These are phyloP conservation scores for Macadamia tetraphylla DNA, from an alignment of 164 flowering plant species.

Conservation along the genomic window DNA sequence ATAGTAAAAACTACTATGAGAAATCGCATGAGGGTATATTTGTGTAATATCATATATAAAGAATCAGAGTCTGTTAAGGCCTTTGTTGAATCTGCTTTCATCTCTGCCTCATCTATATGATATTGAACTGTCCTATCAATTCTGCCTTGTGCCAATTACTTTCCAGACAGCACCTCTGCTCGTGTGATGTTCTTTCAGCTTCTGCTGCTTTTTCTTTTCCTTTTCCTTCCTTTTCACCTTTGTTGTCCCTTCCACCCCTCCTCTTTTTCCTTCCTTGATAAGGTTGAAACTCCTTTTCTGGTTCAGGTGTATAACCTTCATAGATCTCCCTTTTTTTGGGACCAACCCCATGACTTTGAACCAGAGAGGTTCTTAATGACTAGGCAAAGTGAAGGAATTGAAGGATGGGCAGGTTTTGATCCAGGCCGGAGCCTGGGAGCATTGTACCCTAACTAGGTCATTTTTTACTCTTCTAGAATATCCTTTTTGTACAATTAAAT, in stretches of 20 bases:
- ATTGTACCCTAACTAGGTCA: slow-evolving; percentile 90
- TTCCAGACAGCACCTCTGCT: too few species aligned
- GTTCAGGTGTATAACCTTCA: slow-evolving; percentile 89
- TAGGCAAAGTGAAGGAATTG: slow-evolving; percentile 45
- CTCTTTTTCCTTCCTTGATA: too few species aligned
- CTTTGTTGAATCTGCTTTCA: too few species aligned
- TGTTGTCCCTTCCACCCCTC: too few species aligned
- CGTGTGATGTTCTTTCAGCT: neutral
- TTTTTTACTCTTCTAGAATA: neutral
- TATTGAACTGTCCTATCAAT: too few species aligned
- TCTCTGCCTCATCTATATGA: too few species aligned
- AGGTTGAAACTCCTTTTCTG: neutral
- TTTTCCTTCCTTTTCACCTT: too few species aligned
- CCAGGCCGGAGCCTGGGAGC: slow-evolving; percentile 94
- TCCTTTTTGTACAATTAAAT: neutral
- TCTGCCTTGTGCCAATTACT: too few species aligned
- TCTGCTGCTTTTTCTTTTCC: neutral
- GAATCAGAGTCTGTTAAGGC: too few species aligned
- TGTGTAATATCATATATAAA: too few species aligned
- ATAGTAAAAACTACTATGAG: too few species aligned
- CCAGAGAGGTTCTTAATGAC: slow-evolving; percentile 77
- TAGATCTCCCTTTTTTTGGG: slow-evolving; percentile 92
- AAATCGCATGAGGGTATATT: too few species aligned
- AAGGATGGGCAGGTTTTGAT: slow-evolving; percentile 94
- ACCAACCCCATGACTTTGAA: slow-evolving; percentile 71